These are phyloP conservation scores for Pyrenochaeta sp. DNA, from an alignment of 2,329 filamentous ascomycete species.

Conservation along the genomic window DNA sequence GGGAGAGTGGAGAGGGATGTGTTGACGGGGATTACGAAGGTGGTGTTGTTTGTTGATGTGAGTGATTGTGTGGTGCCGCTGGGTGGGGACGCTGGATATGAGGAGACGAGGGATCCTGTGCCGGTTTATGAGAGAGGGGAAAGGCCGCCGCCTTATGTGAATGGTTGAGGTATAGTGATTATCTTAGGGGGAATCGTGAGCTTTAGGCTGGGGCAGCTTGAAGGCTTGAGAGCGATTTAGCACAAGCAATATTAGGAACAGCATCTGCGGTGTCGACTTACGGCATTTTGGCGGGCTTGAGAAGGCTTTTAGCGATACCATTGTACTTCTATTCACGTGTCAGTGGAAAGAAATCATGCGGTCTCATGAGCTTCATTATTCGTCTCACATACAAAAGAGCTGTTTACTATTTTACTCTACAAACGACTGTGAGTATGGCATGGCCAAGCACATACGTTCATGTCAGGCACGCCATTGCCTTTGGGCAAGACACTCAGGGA, in stretches of 20 bases:
- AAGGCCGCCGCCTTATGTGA: constrained; percentile 15
- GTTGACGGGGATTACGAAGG: constrained; percentile 9
- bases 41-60: constrained; percentile 25
- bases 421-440: neutral
- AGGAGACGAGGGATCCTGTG: constrained; percentile 15
- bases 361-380: neutral
- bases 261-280: neutral
- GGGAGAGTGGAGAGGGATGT: constrained; percentile 18
- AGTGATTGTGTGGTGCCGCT: constrained; percentile 9
- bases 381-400: neutral
- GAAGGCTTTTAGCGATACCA: neutral
- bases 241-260: neutral
- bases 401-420: neutral
- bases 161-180: neutral
- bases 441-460: too few relatives aligned
- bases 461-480: too few relatives aligned
- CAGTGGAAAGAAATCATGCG: neutral
- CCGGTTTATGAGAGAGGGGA: constrained; percentile 22
- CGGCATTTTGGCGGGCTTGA: neutral
- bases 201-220: neutral
- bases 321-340: neutral
- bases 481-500: too few relatives aligned
- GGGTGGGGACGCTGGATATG: neutral
- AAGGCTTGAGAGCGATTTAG: neutral
- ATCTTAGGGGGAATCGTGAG: neutral